These are phyloP conservation scores for Trichoderma orchidacearum DNA, from an alignment of 495 filamentous ascomycete species.

Conservation along the genomic window DNA sequence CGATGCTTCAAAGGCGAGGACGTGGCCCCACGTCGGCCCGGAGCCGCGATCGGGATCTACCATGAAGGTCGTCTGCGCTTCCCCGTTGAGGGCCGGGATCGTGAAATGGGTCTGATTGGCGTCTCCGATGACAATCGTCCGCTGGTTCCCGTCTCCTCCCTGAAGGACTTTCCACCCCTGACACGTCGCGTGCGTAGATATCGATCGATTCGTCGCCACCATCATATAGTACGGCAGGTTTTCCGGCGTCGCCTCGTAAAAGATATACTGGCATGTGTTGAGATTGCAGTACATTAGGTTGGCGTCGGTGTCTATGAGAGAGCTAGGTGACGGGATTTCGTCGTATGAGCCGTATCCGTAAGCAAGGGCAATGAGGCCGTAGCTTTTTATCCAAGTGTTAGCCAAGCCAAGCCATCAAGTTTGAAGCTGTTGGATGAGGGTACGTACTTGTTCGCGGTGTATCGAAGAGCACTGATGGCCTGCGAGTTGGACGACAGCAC, in stretches of 20 bases:
- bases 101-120: background rate
- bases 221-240: background rate
- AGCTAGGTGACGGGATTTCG: background rate
- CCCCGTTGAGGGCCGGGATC: background rate
- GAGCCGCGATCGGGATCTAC: background rate
- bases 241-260: background rate
- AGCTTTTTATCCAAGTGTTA: background rate
- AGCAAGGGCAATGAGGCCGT: background rate
- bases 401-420: background rate
- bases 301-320: background rate
- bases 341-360: background rate
- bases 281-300: background rate
- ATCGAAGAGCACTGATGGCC: background rate
- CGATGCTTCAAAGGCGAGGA: conserved; percentile 2
- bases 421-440: too few species aligned
- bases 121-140: background rate
- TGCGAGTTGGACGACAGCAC: background rate
- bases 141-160: background rate
- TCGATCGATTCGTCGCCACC: background rate
- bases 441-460: background rate
- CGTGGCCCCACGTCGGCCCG: background rate
- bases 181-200: background rate
- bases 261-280: background rate
- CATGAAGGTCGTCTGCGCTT: background rate
- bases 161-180: background rate